Base-by-base conservation (phyloP, 78 protist genomes). In the Mantamonas sphyraenae region DNA sequence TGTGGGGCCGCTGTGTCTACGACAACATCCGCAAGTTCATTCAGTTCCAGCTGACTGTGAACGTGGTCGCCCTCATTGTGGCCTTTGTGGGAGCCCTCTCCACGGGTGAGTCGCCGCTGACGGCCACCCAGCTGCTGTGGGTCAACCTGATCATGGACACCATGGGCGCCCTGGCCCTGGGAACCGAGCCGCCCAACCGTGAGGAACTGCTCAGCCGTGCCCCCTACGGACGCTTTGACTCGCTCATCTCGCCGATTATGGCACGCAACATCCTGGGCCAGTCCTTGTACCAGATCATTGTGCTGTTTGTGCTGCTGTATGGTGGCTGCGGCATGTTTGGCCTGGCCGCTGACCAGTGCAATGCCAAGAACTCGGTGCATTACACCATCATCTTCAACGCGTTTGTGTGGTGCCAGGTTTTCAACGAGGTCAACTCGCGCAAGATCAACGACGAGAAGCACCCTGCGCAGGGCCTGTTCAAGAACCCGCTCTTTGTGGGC, bases 21-120 rank as follows among this genome's bases (percentile, higher is more conserved):
- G 96, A 93, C 59, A 71, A 80, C 37, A 87, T 95, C 58, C 60
- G 85, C 43, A 95, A 95, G 72, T 93, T 91, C 74, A 26, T 95
- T 30, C 98, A 93, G 73, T 96, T 94, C 93, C 98, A 94, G 70
- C 81, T 94, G 66, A 94, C 98, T 10, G 97, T 93, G 45, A 93
- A 93, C 81, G 37, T 90, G 2, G 89, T 82, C 0, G 99, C 98
- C 47, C 68, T 95, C 26, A 14, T 73, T 3, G 64, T 93, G 8
- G 91, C 94, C 14, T 71, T 93, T 67, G 53, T 89, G 39, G 91
- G 91, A 51, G 82, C 94, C 19, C n/a, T 55, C 31, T 30, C 79
- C 24, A 57, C 64, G 24, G 69, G 33, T 59, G 73, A 22, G 35
- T 68, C 87, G 28, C 94, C 95, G 26, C 84, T 91, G 35, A 81